Evolutionary conservation across 345 rosid genomes (phyloP), one percentile per base, ranked within the genome.

Genomic region (Syzygium grande): DNA sequence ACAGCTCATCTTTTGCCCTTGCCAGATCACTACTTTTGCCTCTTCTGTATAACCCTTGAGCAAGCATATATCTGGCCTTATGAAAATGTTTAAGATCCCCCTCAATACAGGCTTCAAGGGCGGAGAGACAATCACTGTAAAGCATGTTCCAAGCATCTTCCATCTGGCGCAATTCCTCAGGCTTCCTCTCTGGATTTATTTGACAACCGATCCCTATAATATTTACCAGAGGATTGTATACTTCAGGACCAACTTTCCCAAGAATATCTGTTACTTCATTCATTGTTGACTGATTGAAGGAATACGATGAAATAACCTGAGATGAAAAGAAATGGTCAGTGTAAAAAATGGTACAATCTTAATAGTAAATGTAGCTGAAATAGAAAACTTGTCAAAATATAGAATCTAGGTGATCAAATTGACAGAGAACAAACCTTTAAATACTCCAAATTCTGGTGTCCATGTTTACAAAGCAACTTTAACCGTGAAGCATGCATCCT

Each of bases 61-160:
- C 96, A 88, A 97, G 99, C 95, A 95, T 96, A 89, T 94, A 95
- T 93, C 99, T 96, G 43, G 98, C 99, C 94, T 95, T 97, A 87
- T 97, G 99, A 91, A 97, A 97, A 91, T 97, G 99, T 92, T 96
- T 96, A 86, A 97, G 97, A 92, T 97, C 99, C 89, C 98, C 99
- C 91, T 95, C 99, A 88, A 95, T 90, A 90, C 99, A 97, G 87
- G 88, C 88, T 93, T 94, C 99, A 89, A 97, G 91, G 84, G 98
- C 99, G 85, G 95, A 92, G 89, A 97, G 94, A 91, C 99, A 94
- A 88, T 97, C 99, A 88, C 89, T 90, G 90, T 97, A 96, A 87
- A 97, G 99, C 97, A 96, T 89, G 88, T 92, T 91, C 99, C 98
- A 94, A 78, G 90, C 92, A 87, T 93, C 93, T 89, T 96, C 97